Conservation (phyloP, 495 filamentous ascomycete genomes). For the Annulohypoxylon stygium region DNA sequence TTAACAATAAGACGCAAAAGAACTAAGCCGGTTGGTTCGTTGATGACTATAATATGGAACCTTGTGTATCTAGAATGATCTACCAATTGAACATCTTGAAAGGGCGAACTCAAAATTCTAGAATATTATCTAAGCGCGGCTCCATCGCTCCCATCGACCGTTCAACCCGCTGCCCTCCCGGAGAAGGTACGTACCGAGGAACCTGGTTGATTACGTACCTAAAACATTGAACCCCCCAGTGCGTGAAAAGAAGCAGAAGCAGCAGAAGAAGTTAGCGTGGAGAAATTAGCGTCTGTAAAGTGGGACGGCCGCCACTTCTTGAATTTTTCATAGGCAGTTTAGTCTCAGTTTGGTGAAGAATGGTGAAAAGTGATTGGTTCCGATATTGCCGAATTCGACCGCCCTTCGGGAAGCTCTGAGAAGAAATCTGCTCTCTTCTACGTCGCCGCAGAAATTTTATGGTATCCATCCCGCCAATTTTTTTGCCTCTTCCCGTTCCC, state of each 20-base stretch:
- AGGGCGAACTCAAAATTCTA: constrained; percentile 14
- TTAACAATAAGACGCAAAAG: not conserved
- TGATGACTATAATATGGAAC: not conserved
- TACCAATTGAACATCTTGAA: constrained; percentile 8
- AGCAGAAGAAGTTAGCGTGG: not conserved
- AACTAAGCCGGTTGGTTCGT: not conserved
- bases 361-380: constrained; percentile 29
- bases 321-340: constrained; percentile 25
- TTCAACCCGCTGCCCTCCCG: constrained; percentile 2
- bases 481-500: constrained; percentile 39
- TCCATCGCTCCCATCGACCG: constrained; percentile 6
- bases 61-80: constrained; percentile 1
- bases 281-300: not conserved
- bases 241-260: not conserved
- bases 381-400: constrained; percentile 49
- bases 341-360: not conserved
- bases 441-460: constrained; percentile 48
- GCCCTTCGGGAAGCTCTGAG: constrained; percentile 51
- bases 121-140: constrained; percentile 42
- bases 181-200: constrained; percentile 23
- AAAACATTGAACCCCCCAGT: not conserved
- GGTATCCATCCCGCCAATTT: constrained; percentile 33
- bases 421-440: constrained; percentile 49
- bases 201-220: not conserved
- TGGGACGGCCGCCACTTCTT: constrained; percentile 30